Evolutionary conservation across 208 protist species (phyloP).

Genomic region (Trichomonas tenax): DNA sequence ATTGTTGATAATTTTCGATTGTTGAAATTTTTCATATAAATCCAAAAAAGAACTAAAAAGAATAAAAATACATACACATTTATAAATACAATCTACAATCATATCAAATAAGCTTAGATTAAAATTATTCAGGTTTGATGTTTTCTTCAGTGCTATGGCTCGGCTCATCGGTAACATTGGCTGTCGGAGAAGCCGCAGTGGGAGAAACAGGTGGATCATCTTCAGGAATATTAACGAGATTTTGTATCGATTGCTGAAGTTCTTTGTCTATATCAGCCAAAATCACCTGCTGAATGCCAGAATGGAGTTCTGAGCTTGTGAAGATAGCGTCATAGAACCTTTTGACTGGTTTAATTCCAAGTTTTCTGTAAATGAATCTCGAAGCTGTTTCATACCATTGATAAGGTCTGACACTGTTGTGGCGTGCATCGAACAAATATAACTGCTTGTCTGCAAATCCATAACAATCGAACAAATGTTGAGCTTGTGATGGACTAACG

Average conservation of each 20-base stretch:
- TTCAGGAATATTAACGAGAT: no score
- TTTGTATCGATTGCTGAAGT: neutral
- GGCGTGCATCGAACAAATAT: neutral
- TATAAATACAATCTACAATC: no score
- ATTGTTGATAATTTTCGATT: no score
- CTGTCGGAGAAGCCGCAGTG: no score
- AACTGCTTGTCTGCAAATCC: neutral
- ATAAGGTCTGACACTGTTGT: neutral
- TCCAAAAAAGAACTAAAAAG: no score
- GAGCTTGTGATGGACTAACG: neutral
- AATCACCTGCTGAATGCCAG: neutral
- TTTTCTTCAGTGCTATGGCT: no score
- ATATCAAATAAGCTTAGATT: no score
- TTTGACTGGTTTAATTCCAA: neutral
- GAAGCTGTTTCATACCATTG: conserved; percentile 16
- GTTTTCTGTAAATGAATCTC: neutral
- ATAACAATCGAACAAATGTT: neutral
- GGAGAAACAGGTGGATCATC: no score
- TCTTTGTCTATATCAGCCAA: neutral
- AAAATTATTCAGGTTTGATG: no score
- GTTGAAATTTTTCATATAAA: no score
- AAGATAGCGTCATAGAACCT: neutral
- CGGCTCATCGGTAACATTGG: no score
- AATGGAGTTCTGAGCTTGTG: neutral
- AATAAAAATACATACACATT: no score